Conservation (phyloP, 331 rosid genomes). For the Phaseolus coccineus region DNA sequence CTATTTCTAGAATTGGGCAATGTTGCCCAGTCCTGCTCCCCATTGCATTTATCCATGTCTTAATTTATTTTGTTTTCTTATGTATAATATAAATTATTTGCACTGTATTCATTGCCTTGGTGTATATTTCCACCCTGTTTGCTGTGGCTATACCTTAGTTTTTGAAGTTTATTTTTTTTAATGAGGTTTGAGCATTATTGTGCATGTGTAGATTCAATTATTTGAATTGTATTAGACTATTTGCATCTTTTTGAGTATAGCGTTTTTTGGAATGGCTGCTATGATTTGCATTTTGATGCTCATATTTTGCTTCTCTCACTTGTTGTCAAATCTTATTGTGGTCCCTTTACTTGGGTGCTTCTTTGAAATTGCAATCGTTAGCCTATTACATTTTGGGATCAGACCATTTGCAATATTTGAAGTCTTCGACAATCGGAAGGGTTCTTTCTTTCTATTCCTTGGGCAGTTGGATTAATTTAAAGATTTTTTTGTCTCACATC, state of each 20-base stretch:
- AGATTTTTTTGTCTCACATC: not conserved
- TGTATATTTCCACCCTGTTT: not conserved
- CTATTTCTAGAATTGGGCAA: not conserved
- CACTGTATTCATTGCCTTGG: not conserved
- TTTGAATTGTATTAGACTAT: not conserved
- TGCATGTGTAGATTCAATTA: no score
- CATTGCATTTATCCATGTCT: not conserved
- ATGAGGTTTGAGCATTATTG: not conserved
- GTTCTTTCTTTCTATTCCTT: not conserved
- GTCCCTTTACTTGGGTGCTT: not conserved
- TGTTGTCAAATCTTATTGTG: no score
- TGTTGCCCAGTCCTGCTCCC: not conserved
- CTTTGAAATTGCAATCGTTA: constrained; percentile 1
- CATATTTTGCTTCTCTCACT: no score
- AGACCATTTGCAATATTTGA: not conserved
- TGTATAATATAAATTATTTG: no score
- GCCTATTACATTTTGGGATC: not conserved
- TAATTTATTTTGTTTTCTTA: no score
- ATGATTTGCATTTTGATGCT: no score
- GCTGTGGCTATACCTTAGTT: not conserved
- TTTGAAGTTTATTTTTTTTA: not conserved
- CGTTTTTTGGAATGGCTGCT: no score
- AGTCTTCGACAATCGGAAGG: not conserved
- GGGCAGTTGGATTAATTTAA: not conserved
- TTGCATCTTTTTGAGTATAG: no score